phyloP scores from a whole-genome alignment of 2,329 filamentous ascomycete species.

The Colletotrichum sublineola region DNA sequence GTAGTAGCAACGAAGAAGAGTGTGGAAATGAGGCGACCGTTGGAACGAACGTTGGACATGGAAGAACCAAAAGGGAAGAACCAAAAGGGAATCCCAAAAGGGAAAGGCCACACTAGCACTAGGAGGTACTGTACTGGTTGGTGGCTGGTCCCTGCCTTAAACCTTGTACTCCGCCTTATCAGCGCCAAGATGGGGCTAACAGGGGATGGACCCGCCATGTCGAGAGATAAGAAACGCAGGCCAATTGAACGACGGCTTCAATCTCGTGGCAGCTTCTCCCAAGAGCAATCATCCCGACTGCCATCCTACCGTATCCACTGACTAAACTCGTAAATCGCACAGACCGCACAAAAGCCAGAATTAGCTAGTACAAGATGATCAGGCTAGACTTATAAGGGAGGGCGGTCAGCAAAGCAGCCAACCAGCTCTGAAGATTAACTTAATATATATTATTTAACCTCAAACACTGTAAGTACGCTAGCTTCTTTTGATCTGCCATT shows the following conservation, averaged over 20 bases:
- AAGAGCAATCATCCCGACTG: not conserved
- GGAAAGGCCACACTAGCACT: not conserved
- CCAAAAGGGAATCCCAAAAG: not conserved
- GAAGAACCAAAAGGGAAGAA: not conserved
- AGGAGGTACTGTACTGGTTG: not conserved
- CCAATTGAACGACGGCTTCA: slow-evolving; percentile 19
- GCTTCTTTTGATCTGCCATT: no score
- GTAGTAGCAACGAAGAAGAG: no score
- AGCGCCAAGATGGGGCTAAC: slow-evolving; percentile 36
- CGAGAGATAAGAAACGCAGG: slow-evolving; percentile 40
- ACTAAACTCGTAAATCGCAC: no score
- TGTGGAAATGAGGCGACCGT: not conserved
- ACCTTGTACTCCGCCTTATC: slow-evolving; percentile 37
- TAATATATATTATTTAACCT: no score
- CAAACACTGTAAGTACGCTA: no score
- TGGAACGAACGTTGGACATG: not conserved
- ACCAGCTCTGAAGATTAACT: no score
- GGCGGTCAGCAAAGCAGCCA: no score
- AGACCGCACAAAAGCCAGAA: no score
- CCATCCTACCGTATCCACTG: no score
- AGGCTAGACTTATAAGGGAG: no score
- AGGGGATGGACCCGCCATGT: not conserved
- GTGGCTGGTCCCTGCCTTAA: slow-evolving; percentile 13
- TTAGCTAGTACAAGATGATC: no score
- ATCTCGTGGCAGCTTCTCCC: slow-evolving; percentile 28